Percentiles rank a stretch among this genome's conserved stretches.
These are phyloP conservation scores for Chimonanthus salicifolius DNA, from an alignment of 164 flowering plant genomes.

Conservation along the genomic window DNA sequence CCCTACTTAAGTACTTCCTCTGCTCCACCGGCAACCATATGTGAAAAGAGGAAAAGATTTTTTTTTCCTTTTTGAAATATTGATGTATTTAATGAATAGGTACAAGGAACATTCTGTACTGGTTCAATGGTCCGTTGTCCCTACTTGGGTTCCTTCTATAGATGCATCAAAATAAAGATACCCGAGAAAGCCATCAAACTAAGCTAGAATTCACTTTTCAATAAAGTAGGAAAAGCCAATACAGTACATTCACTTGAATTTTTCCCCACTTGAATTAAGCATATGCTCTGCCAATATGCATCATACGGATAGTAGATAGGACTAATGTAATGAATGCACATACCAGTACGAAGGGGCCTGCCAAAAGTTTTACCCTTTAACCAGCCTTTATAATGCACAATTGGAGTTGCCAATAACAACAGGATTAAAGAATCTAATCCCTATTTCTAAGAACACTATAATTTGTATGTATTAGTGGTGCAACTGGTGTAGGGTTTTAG, in stretches of 20 bases:
- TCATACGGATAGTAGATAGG: too few species aligned
- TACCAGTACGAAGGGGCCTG: not conserved
- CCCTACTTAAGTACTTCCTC: not conserved
- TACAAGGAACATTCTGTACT: not conserved
- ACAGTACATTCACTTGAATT: not conserved
- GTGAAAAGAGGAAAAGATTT: not conserved
- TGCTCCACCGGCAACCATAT: not conserved
- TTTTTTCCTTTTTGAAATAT: too few species aligned
- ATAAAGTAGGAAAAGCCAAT: not conserved
- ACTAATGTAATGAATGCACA: not conserved
- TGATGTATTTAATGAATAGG: too few species aligned
- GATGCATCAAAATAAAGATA: too few species aligned
- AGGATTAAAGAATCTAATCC: not conserved
- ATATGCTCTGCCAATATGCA: too few species aligned
- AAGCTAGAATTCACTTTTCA: not conserved
- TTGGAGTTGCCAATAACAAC: not conserved
- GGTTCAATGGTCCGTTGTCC: not conserved
- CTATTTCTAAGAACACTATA: not conserved
- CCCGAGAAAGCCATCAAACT: too few species aligned
- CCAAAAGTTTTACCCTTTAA: not conserved
- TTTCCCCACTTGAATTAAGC: not conserved
- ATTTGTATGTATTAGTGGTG: too few species aligned
- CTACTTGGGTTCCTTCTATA: not conserved
- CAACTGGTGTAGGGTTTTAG: too few species aligned
- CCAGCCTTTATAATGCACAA: not conserved